Conservation (phyloP, 23 red algal genomes). For the Agarophyton chilense region DNA sequence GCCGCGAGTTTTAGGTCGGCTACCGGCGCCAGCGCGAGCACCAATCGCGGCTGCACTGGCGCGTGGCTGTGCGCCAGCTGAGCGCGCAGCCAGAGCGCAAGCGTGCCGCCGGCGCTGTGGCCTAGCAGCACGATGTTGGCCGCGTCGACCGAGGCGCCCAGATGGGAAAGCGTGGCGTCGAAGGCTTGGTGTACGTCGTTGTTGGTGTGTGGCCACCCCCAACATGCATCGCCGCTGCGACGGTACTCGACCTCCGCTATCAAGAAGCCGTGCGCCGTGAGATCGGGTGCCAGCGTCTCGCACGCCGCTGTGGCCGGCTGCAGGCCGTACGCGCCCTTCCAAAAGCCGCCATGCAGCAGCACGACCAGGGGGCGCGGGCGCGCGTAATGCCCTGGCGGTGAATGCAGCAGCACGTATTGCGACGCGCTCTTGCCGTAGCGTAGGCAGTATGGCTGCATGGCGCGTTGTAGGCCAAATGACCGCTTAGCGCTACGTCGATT, state of each 20-base stretch:
- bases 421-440: neutral
- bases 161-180: neutral
- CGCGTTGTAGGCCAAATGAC: too few relatives aligned
- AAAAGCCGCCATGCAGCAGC: conserved; percentile 63
- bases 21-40: conserved; percentile 49
- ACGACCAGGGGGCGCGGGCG: conserved; percentile 27
- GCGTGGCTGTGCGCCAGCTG: neutral
- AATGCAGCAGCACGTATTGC: neutral
- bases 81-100: conserved; percentile 44
- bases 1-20: conserved; percentile 32
- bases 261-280: conserved; percentile 14
- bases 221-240: conserved; percentile 33
- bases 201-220: conserved; percentile 46
- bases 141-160: neutral
- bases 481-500: too few relatives aligned
- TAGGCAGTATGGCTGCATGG: too few relatives aligned
- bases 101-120: conserved; percentile 37
- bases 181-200: conserved; percentile 51
- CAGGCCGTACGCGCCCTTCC: conserved; percentile 40
- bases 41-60: neutral
- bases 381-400: neutral
- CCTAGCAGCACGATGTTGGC: conserved; percentile 26
- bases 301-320: conserved; percentile 38
- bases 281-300: conserved; percentile 34
- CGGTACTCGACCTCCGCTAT: conserved; percentile 61